Evolutionary conservation across 164 flowering plant species (phyloP).

Genomic region (Aristolochia californica): DNA sequence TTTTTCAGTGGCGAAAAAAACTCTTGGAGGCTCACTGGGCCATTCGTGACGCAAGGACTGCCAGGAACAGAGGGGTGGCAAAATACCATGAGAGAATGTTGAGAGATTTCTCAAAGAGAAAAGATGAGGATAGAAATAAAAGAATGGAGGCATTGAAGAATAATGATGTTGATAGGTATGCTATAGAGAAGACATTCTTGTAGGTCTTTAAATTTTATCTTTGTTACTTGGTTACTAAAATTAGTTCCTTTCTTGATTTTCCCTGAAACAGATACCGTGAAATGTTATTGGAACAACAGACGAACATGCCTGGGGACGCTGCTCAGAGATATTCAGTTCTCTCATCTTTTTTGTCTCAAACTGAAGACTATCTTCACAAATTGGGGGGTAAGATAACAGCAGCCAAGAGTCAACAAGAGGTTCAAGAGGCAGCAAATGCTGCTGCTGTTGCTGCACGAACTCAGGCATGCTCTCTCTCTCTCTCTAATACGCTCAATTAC

Average conservation of each 20-base stretch:
- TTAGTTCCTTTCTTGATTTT: background rate
- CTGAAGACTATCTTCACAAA: conserved; percentile 91
- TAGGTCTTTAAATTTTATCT: no score
- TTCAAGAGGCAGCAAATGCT: conserved; percentile 82
- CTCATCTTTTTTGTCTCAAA: conserved; percentile 88
- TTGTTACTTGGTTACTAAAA: no score
- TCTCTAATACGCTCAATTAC: background rate
- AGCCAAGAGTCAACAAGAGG: conserved; percentile 90
- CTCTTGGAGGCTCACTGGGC: conserved; percentile 97
- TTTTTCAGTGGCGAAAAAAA: conserved; percentile 96
- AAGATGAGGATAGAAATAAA: conserved; percentile 82
- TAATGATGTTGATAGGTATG: conserved; percentile 93
- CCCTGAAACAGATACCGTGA: conserved; percentile 59
- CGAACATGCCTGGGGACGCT: conserved; percentile 84
- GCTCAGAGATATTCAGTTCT: conserved; percentile 90
- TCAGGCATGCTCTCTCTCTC: conserved; percentile 43
- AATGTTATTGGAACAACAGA: conserved; percentile 96
- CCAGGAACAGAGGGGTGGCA: conserved; percentile 95
- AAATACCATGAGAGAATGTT: conserved; percentile 96
- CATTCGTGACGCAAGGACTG: conserved; percentile 95
- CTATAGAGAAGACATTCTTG: no score
- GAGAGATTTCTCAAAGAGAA: conserved; percentile 90
- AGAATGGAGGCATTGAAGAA: conserved; percentile 99
- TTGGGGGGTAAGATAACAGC: conserved; percentile 91
- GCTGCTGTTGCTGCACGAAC: conserved; percentile 85